A percentile compares a stretch with the other conserved stretches of the same genome.
phyloP scores from a whole-genome alignment of 352 stramenopile species.

The Phytophthora palmivora region DNA sequence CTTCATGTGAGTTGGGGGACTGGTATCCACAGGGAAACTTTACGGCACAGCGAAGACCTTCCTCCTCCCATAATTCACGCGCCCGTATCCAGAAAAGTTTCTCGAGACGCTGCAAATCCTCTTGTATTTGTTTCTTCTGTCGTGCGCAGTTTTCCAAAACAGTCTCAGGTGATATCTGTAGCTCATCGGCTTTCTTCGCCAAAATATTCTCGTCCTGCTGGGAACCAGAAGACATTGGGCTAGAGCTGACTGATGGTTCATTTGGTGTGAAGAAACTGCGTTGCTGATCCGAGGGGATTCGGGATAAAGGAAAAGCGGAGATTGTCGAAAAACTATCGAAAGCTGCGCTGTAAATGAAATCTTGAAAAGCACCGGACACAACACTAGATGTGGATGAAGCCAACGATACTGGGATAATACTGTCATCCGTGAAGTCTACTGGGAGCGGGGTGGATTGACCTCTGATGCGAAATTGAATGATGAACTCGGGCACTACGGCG shows the following conservation, averaged over 20 bases:
- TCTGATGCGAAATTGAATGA: conserved; percentile 54
- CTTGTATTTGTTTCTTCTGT: conserved; percentile 40
- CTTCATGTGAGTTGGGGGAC: conserved; percentile 1
- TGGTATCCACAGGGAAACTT: conserved; percentile 7
- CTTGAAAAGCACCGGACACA: conserved; percentile 20
- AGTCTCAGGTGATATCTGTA: conserved; percentile 24
- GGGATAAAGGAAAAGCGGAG: conserved; percentile 25
- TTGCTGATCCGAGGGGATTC: conserved; percentile 15
- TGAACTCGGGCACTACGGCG: conserved; percentile 77
- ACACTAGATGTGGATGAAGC: conserved; percentile 1
- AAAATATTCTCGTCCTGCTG: conserved; percentile 4
- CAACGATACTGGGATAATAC: conserved; percentile 18
- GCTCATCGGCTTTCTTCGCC: conserved; percentile 12
- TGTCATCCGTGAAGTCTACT: conserved; percentile 4
- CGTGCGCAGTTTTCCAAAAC: conserved; percentile 41
- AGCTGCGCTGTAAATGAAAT: conserved; percentile 33
- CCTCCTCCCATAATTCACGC: conserved; percentile 37
- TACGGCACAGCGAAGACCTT: conserved; percentile 14
- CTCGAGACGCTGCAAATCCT: conserved; percentile 42
- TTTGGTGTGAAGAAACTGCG: conserved; percentile 20
- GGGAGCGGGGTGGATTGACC: not conserved
- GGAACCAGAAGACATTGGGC: not conserved
- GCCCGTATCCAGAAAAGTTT: conserved; percentile 42
- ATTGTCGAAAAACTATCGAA: conserved; percentile 21
- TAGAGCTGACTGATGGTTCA: not conserved